Evolutionary conservation across 2,329 filamentous ascomycete genomes (phyloP).

Genomic region (Hymenoscyphus fraxineus): DNA sequence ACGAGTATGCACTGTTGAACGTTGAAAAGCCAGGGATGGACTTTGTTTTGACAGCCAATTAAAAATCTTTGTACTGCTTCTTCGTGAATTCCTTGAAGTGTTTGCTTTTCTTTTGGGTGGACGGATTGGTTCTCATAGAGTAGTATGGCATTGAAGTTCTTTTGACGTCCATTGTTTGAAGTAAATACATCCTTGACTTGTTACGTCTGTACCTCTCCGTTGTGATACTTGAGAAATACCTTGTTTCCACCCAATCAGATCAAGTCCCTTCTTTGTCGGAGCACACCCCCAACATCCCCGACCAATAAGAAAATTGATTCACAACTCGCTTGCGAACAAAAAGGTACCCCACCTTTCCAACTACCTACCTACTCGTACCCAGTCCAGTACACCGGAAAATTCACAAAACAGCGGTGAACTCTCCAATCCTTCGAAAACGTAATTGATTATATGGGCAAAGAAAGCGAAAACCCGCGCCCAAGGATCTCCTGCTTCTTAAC

Average conservation of each 20-base stretch:
- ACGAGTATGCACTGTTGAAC: neutral
- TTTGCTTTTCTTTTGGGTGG: neutral
- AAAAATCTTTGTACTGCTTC: neutral
- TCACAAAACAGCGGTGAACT: neutral
- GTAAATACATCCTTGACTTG: neutral
- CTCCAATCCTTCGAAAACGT: neutral
- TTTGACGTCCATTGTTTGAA: neutral
- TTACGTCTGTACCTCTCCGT: neutral
- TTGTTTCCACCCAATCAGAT: neutral
- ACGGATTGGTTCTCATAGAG: neutral
- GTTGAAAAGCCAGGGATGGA: neutral
- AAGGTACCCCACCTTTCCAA: neutral
- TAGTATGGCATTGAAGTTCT: neutral
- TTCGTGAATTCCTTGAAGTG: neutral
- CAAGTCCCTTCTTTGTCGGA: neutral
- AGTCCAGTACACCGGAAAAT: neutral
- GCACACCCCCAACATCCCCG: neutral
- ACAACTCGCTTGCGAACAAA: neutral
- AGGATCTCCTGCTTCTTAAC: neutral
- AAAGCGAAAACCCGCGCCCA: constrained; percentile 1
- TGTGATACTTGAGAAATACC: constrained; percentile 1
- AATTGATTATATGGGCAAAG: neutral
- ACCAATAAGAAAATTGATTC: neutral
- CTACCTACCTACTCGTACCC: neutral
- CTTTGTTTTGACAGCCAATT: neutral